Base-by-base conservation (phyloP, 177 flowering plant species). In the Vitis hybrid region DNA sequence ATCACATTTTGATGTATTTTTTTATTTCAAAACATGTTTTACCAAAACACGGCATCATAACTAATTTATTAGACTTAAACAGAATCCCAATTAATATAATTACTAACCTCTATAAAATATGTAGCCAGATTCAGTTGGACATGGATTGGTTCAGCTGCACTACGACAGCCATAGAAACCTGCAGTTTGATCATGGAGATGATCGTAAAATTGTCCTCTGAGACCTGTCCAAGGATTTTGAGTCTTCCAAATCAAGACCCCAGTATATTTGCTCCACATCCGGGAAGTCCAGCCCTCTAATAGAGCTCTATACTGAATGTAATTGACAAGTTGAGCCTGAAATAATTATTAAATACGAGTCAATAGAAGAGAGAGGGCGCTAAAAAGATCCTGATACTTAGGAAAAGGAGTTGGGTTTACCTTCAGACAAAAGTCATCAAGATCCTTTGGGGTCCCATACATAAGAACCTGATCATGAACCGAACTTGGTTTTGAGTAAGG, bases 221-320 rank as follows among this genome's bases (percentile, higher is more conserved):
- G 95, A 79, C 98, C 97, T 1, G 98, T 89, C 99, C 98, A 95
- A 61, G 99, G 99, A 76, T 95, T 93, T 76, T 90, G 97, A 51
- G 82, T 95, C 82, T 95, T 95, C 99, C 99, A 95, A 62, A 95
- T 90, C 55, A 93, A 75, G 60, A 95, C 90, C 73, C 98, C 98
- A 3, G 99, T 95, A 70, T 85, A 89, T 75, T 93, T 93, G 69
- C 75, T 91, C 99, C 99, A 95, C 99, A 95, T 95, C 22, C 87
- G 91, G 51, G 98, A 93, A 75, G 89, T 90, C 91, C 93, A 95
- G 8, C 99, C 99, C 74, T 95, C 99, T 33, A 93, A 75, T 22
- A 95, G 85, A 79, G 98, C 99, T 84, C 91, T 86, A 76, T 95
- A 95, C 70, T 95, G 98, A 71, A 87, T 77, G 75, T 88, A 95